Percentiles rank a stretch among this genome's conserved stretches.
phyloP scores from a whole-genome alignment of 2,329 filamentous ascomycete genomes.

The Venturiaceae sp. region DNA sequence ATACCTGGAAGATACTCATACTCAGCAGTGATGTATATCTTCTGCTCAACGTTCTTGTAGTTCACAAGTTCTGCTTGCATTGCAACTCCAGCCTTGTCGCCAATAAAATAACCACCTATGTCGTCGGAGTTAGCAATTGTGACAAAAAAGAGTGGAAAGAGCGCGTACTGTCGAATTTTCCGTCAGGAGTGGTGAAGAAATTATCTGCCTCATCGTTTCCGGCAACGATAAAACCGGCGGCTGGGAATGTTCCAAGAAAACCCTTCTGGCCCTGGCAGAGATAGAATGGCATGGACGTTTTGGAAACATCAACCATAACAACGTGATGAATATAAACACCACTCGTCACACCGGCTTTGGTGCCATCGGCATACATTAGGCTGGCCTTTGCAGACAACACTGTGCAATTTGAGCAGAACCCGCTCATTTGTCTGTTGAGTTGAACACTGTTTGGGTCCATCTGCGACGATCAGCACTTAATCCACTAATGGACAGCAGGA shows the following conservation, averaged over 20 bases:
- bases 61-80: conserved; percentile 6
- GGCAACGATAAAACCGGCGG: conserved; percentile 2
- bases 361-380: conserved; percentile 2
- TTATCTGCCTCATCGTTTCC: conserved; percentile 7
- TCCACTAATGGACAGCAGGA: background rate
- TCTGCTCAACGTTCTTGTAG: background rate
- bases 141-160: background rate
- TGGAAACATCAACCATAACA: conserved; percentile 5
- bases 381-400: conserved; percentile 3
- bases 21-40: conserved; percentile 3
- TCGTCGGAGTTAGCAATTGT: too few relatives aligned
- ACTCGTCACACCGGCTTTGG: background rate
- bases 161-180: background rate
- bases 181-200: conserved; percentile 6
- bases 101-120: background rate
- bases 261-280: conserved; percentile 4
- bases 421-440: background rate
- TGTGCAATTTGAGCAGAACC: conserved; percentile 6
- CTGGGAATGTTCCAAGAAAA: conserved; percentile 6
- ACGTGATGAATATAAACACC: conserved; percentile 7
- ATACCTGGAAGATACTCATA: conserved; percentile 3
- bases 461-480: background rate
- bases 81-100: background rate
- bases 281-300: conserved; percentile 4
- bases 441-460: conserved; percentile 7